phyloP scores from a whole-genome alignment of 2,329 filamentous ascomycete genomes.

The Colletotrichum magnum region DNA sequence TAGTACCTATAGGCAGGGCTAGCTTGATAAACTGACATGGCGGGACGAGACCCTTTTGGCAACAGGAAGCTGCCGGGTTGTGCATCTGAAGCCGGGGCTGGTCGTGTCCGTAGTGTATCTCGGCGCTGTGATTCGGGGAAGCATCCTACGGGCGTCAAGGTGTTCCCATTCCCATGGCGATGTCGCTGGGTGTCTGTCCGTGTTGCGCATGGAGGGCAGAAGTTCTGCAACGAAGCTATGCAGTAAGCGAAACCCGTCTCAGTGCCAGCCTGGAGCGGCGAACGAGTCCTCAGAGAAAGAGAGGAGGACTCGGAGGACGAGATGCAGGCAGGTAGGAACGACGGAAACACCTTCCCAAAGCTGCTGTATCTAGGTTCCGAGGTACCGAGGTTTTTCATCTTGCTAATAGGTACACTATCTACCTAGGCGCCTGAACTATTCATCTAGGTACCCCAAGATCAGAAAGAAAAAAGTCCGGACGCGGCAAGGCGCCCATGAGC shows the following conservation, averaged over 20 bases:
- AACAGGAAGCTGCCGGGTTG: constrained; percentile 4
- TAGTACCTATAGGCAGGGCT: background rate
- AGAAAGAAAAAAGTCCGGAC: constrained; percentile 10
- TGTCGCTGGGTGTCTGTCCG: constrained; percentile 4
- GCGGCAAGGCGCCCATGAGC: constrained; percentile 8
- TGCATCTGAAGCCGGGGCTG: constrained; percentile 24
- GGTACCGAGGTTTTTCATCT: too few species aligned
- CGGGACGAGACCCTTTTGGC: constrained; percentile 9
- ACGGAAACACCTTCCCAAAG: too few species aligned
- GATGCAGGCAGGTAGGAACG: constrained; percentile 10
- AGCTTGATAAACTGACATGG: constrained; percentile 23
- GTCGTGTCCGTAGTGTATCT: constrained; percentile 6
- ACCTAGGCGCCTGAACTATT: too few species aligned
- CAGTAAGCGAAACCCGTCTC: constrained; percentile 12
- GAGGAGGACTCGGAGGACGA: too few species aligned
- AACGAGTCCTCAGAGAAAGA: background rate
- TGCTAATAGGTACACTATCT: too few species aligned
- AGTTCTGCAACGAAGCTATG: constrained; percentile 27
- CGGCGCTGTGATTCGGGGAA: constrained; percentile 27
- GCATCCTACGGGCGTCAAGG: constrained; percentile 18
- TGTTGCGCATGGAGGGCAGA: constrained; percentile 22
- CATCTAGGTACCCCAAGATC: too few species aligned
- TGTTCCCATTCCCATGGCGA: background rate
- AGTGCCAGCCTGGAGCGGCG: background rate
- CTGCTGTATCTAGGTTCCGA: too few species aligned